Conservation (phyloP, 2,329 filamentous ascomycete genomes). For the Fusarium sp. region DNA sequence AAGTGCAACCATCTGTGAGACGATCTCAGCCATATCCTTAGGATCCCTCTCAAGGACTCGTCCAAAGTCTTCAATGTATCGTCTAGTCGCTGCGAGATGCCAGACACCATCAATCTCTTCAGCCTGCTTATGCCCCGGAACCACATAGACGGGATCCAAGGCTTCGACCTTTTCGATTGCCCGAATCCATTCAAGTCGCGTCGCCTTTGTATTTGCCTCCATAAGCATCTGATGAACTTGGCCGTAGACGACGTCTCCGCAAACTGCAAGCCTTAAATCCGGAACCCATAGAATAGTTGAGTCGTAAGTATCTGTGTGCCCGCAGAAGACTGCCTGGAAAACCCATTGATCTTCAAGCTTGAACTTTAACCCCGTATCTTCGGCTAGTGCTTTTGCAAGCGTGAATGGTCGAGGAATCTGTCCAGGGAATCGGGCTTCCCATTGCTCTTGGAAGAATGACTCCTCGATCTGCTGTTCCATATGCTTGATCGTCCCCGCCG, state of each 20-base stretch:
- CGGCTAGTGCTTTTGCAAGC: not conserved
- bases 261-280: not conserved
- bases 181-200: constrained; percentile 5
- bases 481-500: not conserved
- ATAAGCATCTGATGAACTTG: constrained; percentile 7
- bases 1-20: not conserved
- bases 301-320: constrained; percentile 11
- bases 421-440: not conserved
- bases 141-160: not conserved
- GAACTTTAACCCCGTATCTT: not conserved
- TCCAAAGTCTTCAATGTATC: constrained; percentile 5
- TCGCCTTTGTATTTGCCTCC: not conserved
- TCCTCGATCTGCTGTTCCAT: constrained; percentile 11
- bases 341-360: not conserved
- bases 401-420: not conserved
- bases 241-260: constrained; percentile 7
- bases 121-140: constrained; percentile 3
- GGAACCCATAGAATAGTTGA: constrained; percentile 4
- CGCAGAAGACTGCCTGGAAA: not conserved
- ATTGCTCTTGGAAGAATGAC: not conserved
- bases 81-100: not conserved
- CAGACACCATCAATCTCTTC: constrained; percentile 1
- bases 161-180: constrained; percentile 11
- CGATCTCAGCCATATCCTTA: not conserved
- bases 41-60: constrained; percentile 9